These are phyloP conservation scores for Talaromyces sp. DNA, from an alignment of 2,329 filamentous ascomycete genomes.

Conservation along the genomic window DNA sequence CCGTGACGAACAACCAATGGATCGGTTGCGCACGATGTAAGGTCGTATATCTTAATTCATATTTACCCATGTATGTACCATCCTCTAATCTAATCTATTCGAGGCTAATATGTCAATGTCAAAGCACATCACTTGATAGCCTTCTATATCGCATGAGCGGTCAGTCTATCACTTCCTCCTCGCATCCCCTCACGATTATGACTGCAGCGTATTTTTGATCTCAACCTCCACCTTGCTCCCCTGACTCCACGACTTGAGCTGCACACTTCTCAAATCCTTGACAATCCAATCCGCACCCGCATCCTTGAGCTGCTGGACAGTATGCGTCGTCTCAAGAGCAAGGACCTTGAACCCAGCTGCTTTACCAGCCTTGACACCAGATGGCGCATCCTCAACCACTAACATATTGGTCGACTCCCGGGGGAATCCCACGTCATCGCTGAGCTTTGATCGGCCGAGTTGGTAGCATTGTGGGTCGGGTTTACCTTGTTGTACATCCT, in stretches of 20 bases:
- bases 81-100: constrained; percentile 1
- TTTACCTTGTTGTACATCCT: constrained; percentile 72
- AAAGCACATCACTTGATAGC: neutral
- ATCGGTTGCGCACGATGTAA: constrained; percentile 12
- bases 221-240: constrained; percentile 64
- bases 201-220: constrained; percentile 57
- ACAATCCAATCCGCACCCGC: constrained; percentile 89
- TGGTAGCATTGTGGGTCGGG: constrained; percentile 72
- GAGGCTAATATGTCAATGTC: neutral
- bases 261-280: constrained; percentile 70
- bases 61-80: neutral
- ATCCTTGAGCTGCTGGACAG: constrained; percentile 63
- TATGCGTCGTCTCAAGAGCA: constrained; percentile 81
- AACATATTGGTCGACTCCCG: constrained; percentile 55
- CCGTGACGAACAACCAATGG: neutral
- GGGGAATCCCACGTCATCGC: constrained; percentile 28
- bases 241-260: constrained; percentile 51
- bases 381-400: constrained; percentile 85
- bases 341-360: constrained; percentile 81
- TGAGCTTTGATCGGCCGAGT: constrained; percentile 62
- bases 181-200: neutral
- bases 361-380: constrained; percentile 78
- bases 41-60: neutral
- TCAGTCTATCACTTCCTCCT: neutral
- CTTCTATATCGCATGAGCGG: neutral